Evolutionary conservation across 257 asterid species (phyloP), one percentile per base, ranked within the genome.

Genomic region (Lavandula angustifolia): DNA sequence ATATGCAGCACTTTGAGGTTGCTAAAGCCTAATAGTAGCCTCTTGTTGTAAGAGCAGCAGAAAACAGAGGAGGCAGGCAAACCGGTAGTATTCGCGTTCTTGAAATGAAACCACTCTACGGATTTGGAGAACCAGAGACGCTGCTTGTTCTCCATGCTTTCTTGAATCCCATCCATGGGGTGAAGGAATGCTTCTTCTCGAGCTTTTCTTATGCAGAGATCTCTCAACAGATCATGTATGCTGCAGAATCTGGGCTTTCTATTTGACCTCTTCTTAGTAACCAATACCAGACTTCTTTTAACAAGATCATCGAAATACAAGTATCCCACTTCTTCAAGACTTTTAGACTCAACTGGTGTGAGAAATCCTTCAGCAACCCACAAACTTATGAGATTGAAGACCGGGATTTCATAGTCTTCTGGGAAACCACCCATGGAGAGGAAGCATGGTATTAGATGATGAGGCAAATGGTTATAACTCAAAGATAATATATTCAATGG

Each of bases 341-440:
- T 60, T 18, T 73, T 67, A 7, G 53, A 46, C 22, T 11, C 60
- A 9, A 9, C 22, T 6, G 66, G 54, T 17, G 42, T 66, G 18
- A 73, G 55, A 29, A 73, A 73, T 6, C 77, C 77, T 53, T 73
- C 77, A 0, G 77, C 77, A 10, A 73, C 60, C 77, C 77, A 73
- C 29, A 66, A 3, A 12, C 31, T 35, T 44, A 66, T 34, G 46
- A 73, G 73, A 7, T 58, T 35, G 9, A 66, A 66, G 2, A 67
- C 78, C 0, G 78, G 78, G 40, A 73, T 67, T 44, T 61, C 66
- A 9, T 73, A 73, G 68, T 73, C 73, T 54, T 73, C 78, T 0
- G 78, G 78, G 33, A 67, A 73, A 10, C 52, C 54, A 1, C 70
- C 73, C 54, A 73, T 50, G 70, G 69, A 67, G 13, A 73, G 63